These are phyloP conservation scores for Conoideocrella luteorostrata DNA, from an alignment of 2,329 filamentous ascomycete species.

Conservation along the genomic window DNA sequence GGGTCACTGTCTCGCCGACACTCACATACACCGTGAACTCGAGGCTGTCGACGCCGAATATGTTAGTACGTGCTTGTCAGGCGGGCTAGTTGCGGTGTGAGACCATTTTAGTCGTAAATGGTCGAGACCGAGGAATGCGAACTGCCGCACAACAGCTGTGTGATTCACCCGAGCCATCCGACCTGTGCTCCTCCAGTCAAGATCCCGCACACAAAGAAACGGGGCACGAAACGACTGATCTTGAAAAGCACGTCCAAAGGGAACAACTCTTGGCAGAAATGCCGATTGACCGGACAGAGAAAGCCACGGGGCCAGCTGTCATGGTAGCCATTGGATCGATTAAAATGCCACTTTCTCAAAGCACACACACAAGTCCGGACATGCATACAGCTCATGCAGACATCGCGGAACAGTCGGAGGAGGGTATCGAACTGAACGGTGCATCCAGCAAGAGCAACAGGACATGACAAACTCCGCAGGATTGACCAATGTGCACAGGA, in stretches of 20 bases:
- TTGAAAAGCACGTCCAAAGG: too few species aligned
- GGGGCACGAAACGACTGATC: too few species aligned
- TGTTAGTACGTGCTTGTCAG: too few species aligned
- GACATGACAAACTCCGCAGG: too few species aligned
- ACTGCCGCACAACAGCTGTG: not conserved
- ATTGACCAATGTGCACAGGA: not conserved
- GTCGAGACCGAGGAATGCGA: constrained; percentile 2
- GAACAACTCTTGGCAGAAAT: not conserved
- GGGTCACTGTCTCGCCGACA: too few species aligned
- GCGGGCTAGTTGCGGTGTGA: not conserved
- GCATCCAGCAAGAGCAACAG: not conserved
- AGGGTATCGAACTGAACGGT: not conserved
- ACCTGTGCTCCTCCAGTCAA: too few species aligned
- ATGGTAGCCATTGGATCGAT: not conserved
- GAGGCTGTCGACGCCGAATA: too few species aligned
- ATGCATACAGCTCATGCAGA: too few species aligned
- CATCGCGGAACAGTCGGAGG: not conserved
- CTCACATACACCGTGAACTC: too few species aligned
- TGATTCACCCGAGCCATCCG: constrained; percentile 3
- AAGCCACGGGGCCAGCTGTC: not conserved
- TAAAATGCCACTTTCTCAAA: too few species aligned
- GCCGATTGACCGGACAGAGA: not conserved
- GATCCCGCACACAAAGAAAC: too few species aligned
- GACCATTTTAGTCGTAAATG: not conserved
- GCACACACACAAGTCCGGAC: too few species aligned